Conservation (phyloP, 371 early-diverging fungal species). For the Syncephalastrum sp. region DNA sequence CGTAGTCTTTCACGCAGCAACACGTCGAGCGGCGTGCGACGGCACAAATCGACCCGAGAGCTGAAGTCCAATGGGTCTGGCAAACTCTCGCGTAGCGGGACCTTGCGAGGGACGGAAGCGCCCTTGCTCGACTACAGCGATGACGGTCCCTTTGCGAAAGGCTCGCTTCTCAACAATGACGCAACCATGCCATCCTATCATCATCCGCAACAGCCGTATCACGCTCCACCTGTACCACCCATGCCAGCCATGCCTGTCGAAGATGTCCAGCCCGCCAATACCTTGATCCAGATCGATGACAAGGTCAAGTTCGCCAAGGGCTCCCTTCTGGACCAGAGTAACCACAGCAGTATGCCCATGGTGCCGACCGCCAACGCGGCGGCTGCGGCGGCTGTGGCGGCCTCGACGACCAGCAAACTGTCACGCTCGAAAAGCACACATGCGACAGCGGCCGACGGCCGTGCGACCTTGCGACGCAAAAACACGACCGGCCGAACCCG, state of each 20-base stretch:
- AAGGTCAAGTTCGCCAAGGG: constrained; percentile 41
- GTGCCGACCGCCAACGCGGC: background rate
- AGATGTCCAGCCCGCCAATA: constrained; percentile 6
- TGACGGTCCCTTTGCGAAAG: constrained; percentile 27
- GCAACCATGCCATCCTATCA: constrained; percentile 17
- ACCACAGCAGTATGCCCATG: constrained; percentile 5
- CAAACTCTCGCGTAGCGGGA: constrained; percentile 23
- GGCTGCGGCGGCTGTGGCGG: background rate
- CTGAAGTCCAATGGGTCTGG: background rate
- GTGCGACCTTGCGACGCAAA: constrained; percentile 36
- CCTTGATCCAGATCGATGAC: constrained; percentile 44
- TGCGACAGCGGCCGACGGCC: constrained; percentile 13
- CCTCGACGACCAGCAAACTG: constrained; percentile 10
- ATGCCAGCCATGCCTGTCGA: constrained; percentile 6
- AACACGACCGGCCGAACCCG: constrained; percentile 24
- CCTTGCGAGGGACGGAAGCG: constrained; percentile 8
- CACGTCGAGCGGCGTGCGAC: constrained; percentile 18
- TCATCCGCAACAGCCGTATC: constrained; percentile 8
- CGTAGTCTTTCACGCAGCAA: constrained; percentile 1
- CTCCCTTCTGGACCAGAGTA: constrained; percentile 33
- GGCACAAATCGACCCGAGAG: constrained; percentile 42
- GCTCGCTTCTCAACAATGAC: constrained; percentile 18
- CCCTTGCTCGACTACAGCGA: constrained; percentile 24
- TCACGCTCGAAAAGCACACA: constrained; percentile 36
- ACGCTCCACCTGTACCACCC: background rate